These are phyloP conservation scores for Citrus cavaleriei DNA, from an alignment of 345 rosid species.

Conservation along the genomic window DNA sequence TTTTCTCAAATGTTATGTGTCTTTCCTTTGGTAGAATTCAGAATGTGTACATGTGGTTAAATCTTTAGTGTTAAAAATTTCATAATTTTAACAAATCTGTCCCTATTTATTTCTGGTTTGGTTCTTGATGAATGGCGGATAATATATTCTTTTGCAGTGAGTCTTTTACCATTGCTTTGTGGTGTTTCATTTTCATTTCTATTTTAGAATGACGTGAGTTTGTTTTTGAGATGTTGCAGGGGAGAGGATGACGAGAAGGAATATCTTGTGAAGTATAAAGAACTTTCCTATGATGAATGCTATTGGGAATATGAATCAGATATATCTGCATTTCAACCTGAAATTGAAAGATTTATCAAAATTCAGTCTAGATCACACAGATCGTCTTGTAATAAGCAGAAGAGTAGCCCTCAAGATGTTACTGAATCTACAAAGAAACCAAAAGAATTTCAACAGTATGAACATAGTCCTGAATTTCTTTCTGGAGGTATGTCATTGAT, in stretches of 20 bases:
- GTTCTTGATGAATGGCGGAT: neutral
- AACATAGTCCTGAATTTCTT: conserved; percentile 83
- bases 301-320: conserved; percentile 98
- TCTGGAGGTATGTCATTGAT: conserved; percentile 62
- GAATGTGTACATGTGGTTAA: neutral
- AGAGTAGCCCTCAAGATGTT: conserved; percentile 35
- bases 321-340: conserved; percentile 82
- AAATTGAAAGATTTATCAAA: conserved; percentile 73
- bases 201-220: neutral
- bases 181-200: neutral
- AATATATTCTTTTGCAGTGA: neutral
- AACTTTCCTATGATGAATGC: conserved; percentile 92
- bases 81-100: neutral
- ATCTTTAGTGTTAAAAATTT: neutral
- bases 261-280: conserved; percentile 95
- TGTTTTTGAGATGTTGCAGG: conserved; percentile 47
- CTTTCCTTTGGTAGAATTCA: neutral
- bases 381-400: conserved; percentile 42
- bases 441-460: conserved; percentile 84
- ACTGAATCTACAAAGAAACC: conserved; percentile 54
- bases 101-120: neutral
- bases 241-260: conserved; percentile 80
- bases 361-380: conserved; percentile 64
- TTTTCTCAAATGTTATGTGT: neutral
- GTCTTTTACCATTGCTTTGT: neutral